Evolutionary conservation across 169 alveolate species (phyloP), one percentile per base, ranked within the genome.

Genomic region (Toxoplasma gondii): DNA sequence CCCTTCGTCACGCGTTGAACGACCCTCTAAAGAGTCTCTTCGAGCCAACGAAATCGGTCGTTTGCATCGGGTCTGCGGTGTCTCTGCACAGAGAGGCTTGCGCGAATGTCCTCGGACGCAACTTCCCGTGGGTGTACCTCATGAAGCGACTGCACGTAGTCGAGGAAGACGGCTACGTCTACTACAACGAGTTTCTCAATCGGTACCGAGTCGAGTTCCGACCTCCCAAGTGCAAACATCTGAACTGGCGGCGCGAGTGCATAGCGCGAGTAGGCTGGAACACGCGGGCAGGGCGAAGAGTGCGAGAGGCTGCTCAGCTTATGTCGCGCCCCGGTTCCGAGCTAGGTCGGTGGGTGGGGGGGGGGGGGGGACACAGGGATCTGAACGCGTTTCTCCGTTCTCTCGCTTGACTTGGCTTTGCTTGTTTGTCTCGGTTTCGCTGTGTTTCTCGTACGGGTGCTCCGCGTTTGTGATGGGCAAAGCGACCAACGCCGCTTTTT

Each of bases 121-220:
- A 86, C 41, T 82, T 95, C 38, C 97, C 97, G 36, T 95, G 97
- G 97, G 93, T 83, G 49, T 82, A 78, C 49, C 88, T 95, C 34
- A 70, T 92, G 94, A 87, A 93, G 95, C 39, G 87, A 1, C 53
- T 95, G 81, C 88, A 90, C 41, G 94, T 92, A 0, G 95, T 88
- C n/a, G 88, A 80, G 43, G 67, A 39, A 19, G 96, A 91, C 74
- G 95, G 95, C 29, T 64, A 39, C 43, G 95, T 95, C 29, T 82
- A 93, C 92, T 95, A 95, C 93, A 83, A 93, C 78, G 91, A 93
- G 39, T 95, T 95, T 81, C 88, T 95, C 29, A 43, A 82, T 22
- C 87, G 96, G 10, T 95, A 92, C 82, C 54, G 92, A 43, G 95
- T 91, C n/a, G 96, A 93, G 34, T 93, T 95, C 38, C 39, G 87